Evolutionary conservation across 148 eudicot species (phyloP).

Genomic region (Vaccinium myrtillus): DNA sequence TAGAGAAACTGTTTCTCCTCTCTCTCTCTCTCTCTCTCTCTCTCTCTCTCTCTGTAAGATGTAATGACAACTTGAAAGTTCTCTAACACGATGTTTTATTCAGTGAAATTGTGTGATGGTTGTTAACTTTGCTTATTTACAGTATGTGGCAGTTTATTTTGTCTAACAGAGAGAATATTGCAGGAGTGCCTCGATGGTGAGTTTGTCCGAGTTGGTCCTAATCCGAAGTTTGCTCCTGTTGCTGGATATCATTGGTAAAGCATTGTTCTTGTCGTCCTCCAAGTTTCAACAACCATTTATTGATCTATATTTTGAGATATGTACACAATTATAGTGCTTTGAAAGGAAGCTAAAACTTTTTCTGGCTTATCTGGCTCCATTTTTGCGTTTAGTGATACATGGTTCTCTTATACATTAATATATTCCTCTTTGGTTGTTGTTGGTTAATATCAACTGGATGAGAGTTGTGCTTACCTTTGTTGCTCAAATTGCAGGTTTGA

Average conservation of each 20-base stretch:
- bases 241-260: conserved; percentile 95
- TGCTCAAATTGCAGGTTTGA: conserved; percentile 77
- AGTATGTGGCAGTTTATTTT: background rate
- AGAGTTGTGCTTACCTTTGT: conserved; percentile 13
- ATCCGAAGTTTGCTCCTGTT: conserved; percentile 82
- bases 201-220: conserved; percentile 96
- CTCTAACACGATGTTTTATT: background rate
- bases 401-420: background rate
- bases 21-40: background rate
- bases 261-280: background rate
- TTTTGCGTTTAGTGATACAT: background rate
- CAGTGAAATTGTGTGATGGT: too few species aligned
- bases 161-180: background rate
- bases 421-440: background rate
- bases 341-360: background rate
- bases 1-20: background rate
- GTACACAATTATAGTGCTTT: background rate
- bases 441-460: background rate
- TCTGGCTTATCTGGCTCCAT: background rate
- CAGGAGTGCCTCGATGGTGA: conserved; percentile 98
- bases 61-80: background rate
- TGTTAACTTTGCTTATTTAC: background rate
- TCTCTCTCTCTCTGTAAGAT: background rate
- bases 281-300: background rate
- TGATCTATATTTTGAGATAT: background rate